Conservation (phyloP, 2,329 filamentous ascomycete species). For the Pestalotiopsis sp. region DNA sequence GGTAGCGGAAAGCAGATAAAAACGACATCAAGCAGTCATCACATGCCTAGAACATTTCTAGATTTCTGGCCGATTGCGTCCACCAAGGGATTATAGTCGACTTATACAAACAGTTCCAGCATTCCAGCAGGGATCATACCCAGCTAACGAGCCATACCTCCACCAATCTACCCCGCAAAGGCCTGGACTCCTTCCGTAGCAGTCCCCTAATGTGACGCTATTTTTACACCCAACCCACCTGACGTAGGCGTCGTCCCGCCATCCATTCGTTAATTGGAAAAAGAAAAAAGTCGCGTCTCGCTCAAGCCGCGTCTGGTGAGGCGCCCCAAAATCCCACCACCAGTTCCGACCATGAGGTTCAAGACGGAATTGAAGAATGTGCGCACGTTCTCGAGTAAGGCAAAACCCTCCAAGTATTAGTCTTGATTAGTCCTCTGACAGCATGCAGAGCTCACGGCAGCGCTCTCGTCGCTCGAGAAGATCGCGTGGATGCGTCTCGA, state of each 20-base stretch:
- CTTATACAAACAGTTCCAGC: neutral
- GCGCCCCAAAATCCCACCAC: neutral
- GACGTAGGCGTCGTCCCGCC: neutral
- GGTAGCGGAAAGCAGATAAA: neutral
- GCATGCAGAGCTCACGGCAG: slow-evolving; percentile 61
- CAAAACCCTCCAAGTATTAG: neutral
- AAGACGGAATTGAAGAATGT: slow-evolving; percentile 68
- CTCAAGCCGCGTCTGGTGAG: slow-evolving; percentile 9
- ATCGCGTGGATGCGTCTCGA: slow-evolving; percentile 90
- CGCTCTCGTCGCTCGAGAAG: slow-evolving; percentile 71
- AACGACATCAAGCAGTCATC: neutral
- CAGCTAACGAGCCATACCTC: neutral
- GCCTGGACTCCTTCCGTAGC: neutral
- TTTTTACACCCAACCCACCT: neutral
- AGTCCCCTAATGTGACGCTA: neutral
- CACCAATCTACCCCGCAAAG: slow-evolving; percentile 2
- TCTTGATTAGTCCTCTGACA: neutral
- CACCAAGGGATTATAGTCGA: neutral
- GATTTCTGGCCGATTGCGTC: neutral
- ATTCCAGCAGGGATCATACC: neutral
- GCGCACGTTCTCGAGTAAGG: slow-evolving; percentile 65
- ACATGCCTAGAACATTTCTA: neutral
- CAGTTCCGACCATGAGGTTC: slow-evolving; percentile 59
- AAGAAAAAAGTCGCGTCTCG: slow-evolving; percentile 16
- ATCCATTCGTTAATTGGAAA: slow-evolving; percentile 7